A percentile compares a stretch with the other conserved stretches of the same genome.
Conservation (phyloP, 768 basidiomycete species). For the Kwoniella mangroviensis region DNA sequence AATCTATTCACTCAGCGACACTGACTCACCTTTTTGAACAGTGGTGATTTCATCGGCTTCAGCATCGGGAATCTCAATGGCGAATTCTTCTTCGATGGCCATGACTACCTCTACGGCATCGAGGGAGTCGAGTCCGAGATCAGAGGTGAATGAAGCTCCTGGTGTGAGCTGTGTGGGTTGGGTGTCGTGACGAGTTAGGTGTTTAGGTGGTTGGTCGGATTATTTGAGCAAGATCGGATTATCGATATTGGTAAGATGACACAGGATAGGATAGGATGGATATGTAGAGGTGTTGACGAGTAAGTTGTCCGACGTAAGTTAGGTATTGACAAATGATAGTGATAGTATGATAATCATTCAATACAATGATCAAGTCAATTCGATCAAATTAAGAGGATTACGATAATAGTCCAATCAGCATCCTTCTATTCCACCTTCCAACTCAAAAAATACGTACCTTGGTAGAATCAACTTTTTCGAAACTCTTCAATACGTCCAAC, state of each 20-base stretch:
- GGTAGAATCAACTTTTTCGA: slow-evolving; percentile 80
- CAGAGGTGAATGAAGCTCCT: slow-evolving; percentile 71
- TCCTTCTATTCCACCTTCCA: slow-evolving; percentile 3
- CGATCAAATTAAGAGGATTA: not conserved
- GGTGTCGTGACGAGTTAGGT: too few species aligned
- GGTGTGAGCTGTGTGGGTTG: slow-evolving; percentile 79
- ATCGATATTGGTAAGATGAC: too few species aligned
- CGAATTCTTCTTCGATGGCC: slow-evolving; percentile 99
- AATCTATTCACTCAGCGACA: too few species aligned
- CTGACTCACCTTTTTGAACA: slow-evolving; percentile 77
- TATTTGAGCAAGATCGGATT: too few species aligned
- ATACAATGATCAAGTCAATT: not conserved
- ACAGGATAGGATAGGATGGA: too few species aligned
- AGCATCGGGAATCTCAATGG: slow-evolving; percentile 94
- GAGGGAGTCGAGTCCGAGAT: slow-evolving; percentile 91
- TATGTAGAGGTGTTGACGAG: too few species aligned
- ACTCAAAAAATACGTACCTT: slow-evolving; percentile 64
- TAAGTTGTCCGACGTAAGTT: too few species aligned
- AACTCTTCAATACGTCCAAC: slow-evolving; percentile 79
- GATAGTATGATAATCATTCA: not conserved
- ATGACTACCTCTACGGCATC: slow-evolving; percentile 98
- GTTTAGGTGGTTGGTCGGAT: too few species aligned
- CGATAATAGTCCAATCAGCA: slow-evolving; percentile 21
- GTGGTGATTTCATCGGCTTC: slow-evolving; percentile 95
- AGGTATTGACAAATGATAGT: too few species aligned